Percentiles rank a stretch among this genome's conserved stretches.
Conservation (phyloP, 495 filamentous ascomycete species). For the Aspergillus cristatus region DNA sequence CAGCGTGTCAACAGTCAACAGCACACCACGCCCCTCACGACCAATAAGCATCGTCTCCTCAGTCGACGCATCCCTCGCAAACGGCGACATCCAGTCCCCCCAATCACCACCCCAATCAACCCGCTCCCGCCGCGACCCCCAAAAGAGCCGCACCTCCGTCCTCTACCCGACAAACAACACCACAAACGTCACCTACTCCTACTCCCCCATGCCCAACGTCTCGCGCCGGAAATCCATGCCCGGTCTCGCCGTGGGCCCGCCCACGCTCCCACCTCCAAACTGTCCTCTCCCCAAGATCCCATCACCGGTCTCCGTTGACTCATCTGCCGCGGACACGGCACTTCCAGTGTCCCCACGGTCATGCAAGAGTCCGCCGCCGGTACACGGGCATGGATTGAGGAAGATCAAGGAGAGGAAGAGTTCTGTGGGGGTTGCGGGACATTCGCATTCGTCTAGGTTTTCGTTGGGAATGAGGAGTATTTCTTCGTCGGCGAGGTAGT, state of each 20-base stretch:
- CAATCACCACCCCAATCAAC: not conserved
- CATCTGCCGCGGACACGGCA: not conserved
- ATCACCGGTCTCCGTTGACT: constrained; percentile 7
- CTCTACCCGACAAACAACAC: not conserved
- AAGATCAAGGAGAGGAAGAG: too few relatives aligned
- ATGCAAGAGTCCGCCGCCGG: too few relatives aligned
- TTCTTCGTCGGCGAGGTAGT: too few relatives aligned
- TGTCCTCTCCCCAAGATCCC: constrained; percentile 56
- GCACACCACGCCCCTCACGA: constrained; percentile 9
- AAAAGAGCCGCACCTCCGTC: constrained; percentile 2
- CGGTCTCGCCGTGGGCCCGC: constrained; percentile 48
- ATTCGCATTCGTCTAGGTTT: too few relatives aligned
- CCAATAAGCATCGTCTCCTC: constrained; percentile 11
- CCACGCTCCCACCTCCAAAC: constrained; percentile 53
- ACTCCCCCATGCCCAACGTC: constrained; percentile 8
- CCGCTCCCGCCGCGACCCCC: not conserved
- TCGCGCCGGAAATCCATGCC: constrained; percentile 47
- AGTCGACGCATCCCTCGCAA: not conserved
- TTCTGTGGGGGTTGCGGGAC: too few relatives aligned
- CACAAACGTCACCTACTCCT: not conserved
- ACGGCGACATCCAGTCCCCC: too few relatives aligned
- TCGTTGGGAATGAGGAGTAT: too few relatives aligned
- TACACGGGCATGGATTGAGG: too few relatives aligned
- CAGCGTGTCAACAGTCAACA: constrained; percentile 1
- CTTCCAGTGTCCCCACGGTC: too few relatives aligned